Evolutionary conservation across 116 monocot species (phyloP), one percentile per base, ranked within the genome.

Genomic region (Iris pallida): DNA sequence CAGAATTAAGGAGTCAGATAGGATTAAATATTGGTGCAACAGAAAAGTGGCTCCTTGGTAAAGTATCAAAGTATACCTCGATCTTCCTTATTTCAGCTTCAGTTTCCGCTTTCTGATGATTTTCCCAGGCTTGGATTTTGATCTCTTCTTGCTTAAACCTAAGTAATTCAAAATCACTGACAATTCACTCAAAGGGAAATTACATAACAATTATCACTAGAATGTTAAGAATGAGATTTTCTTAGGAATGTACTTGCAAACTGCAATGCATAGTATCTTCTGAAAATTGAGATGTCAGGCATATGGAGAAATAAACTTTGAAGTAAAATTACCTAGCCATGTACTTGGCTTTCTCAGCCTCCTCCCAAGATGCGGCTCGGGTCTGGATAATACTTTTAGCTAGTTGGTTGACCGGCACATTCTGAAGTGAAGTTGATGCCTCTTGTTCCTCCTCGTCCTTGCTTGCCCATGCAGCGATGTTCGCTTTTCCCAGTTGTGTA

Each of bases 51-150:
- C 30, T 3, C 30, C 30, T 52, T 47, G 15, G 19, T 40, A 18
- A 40, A 53, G 19, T 52, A n/a, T 68, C n/a, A 42, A 12, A 54
- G 30, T 30, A 9, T 70, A 92, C 92, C 92, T 92, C 88, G 49
- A 85, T 76, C 81, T 88, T 88, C 53, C 81, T 85, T 75, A 88
- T 81, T 80, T 88, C 85, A 70, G 88, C 88, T 83, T 88, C 88
- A 57, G 75, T 79, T 81, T 81, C 83, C 49, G 88, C 92, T 79
- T 88, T 85, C 55, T 88, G 88, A 68, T 85, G 88, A 85, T 88
- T 78, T 69, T 92, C 92, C 92, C 92, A 86, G 42, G 86, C 88
- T 73, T 88, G 79, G 53, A 92, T 92, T 75, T 88, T 92, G 49
- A 83, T 81, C 66, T 88, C 92, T 81, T 92, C 86, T 30, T 78